Conservation (phyloP, 2,329 filamentous ascomycete species). For the Fusarium austroafricanum region DNA sequence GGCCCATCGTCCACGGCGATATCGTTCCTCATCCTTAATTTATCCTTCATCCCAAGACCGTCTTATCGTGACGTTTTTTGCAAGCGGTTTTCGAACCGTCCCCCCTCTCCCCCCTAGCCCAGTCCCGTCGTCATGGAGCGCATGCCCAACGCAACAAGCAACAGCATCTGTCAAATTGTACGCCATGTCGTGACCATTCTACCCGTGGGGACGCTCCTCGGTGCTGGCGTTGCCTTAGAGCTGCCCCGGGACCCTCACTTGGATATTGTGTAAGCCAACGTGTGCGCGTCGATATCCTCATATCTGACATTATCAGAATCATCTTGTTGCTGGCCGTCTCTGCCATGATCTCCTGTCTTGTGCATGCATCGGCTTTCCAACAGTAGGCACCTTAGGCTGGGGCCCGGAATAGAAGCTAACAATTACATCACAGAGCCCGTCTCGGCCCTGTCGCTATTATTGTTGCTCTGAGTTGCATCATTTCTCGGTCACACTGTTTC, state of each 20-base stretch:
- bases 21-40: neutral
- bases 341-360: constrained; percentile 22
- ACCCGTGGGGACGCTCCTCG: constrained; percentile 32
- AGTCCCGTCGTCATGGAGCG: constrained; percentile 7
- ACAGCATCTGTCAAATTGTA: neutral
- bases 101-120: neutral
- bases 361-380: constrained; percentile 26
- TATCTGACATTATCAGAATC: constrained; percentile 31
- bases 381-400: constrained; percentile 27
- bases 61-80: neutral
- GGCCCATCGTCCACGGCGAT: neutral
- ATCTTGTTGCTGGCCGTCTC: constrained; percentile 25
- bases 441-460: constrained; percentile 22
- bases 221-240: constrained; percentile 29
- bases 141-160: constrained; percentile 1
- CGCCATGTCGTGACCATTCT: constrained; percentile 15
- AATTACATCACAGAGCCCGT: constrained; percentile 25
- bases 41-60: neutral
- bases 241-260: constrained; percentile 23
- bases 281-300: neutral
- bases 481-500: constrained; percentile 8
- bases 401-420: constrained; percentile 27
- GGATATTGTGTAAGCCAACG: constrained; percentile 32
- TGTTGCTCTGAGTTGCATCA: constrained; percentile 15
- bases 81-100: neutral